Percentiles rank a stretch among this genome's conserved stretches.
These are phyloP conservation scores for Lathyrus tuberosus DNA, from an alignment of 306 rosid species.

Conservation along the genomic window DNA sequence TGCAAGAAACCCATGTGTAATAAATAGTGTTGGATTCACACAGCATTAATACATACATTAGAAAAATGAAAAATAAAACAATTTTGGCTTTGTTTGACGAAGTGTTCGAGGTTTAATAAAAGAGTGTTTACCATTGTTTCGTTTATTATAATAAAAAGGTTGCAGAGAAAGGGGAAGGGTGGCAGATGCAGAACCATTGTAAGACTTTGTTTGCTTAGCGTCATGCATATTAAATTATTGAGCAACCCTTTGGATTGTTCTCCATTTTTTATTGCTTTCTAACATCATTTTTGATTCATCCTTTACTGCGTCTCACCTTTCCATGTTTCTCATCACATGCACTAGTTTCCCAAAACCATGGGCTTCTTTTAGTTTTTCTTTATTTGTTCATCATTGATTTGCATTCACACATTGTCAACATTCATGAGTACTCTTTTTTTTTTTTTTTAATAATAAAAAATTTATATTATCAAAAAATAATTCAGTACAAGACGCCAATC, in stretches of 20 bases:
- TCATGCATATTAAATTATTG: conserved; percentile 61
- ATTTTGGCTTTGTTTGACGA: conserved; percentile 3
- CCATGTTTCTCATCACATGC: conserved; percentile 83
- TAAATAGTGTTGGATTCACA: conserved; percentile 28
- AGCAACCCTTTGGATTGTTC: conserved; percentile 65
- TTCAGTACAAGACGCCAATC: too few species aligned
- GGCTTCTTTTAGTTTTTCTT: background rate
- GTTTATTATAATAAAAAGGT: conserved; percentile 48
- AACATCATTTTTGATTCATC: conserved; percentile 45
- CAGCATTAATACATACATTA: background rate
- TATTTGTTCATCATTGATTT: background rate
- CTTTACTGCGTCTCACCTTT: conserved; percentile 64
- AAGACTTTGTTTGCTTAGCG: conserved; percentile 62
- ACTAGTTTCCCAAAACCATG: conserved; percentile 46
- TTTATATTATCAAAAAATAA: too few species aligned
- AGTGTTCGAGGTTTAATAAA: conserved; percentile 52
- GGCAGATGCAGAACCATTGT: conserved; percentile 46
- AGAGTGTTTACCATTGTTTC: conserved; percentile 42
- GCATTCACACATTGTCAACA: conserved; percentile 10
- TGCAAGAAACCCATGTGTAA: conserved; percentile 35
- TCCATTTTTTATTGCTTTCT: conserved; percentile 32
- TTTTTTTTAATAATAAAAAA: too few species aligned
- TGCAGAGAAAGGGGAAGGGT: conserved; percentile 28
- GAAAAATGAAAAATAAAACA: conserved; percentile 1
- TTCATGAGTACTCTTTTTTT: too few species aligned